phyloP scores from a whole-genome alignment of 2,329 filamentous ascomycete species.

The Epichloe coenophiala region DNA sequence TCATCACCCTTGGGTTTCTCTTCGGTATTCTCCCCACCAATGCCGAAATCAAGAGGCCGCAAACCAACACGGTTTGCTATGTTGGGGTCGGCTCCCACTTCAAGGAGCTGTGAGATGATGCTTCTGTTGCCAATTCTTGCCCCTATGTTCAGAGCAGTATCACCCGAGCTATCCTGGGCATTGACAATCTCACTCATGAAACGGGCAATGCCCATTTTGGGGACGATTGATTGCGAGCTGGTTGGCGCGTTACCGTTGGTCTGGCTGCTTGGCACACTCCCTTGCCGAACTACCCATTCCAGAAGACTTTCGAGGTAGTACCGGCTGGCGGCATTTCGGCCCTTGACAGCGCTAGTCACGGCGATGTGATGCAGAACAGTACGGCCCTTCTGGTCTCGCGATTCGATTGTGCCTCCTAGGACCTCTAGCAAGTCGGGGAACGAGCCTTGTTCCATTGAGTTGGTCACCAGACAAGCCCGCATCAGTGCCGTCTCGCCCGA shows the following conservation, averaged over 20 bases:
- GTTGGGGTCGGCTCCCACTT: slow-evolving; percentile 86
- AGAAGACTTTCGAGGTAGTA: slow-evolving; percentile 93
- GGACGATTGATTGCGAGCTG: slow-evolving; percentile 30
- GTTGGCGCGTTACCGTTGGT: slow-evolving; percentile 21
- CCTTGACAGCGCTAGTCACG: slow-evolving; percentile 88
- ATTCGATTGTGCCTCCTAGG: slow-evolving; percentile 77
- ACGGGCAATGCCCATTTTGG: slow-evolving; percentile 71
- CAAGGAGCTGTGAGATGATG: slow-evolving; percentile 91
- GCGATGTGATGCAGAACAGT: slow-evolving; percentile 95
- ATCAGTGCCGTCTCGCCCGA: slow-evolving; percentile 88
- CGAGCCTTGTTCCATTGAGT: slow-evolving; percentile 80
- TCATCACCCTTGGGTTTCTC: slow-evolving; percentile 31
- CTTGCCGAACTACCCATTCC: slow-evolving; percentile 86
- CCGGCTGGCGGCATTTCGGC: slow-evolving; percentile 77
- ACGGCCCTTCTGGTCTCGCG: slow-evolving; percentile 75
- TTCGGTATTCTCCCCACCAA: slow-evolving; percentile 52
- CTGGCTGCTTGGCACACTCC: slow-evolving; percentile 47
- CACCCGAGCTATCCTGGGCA: slow-evolving; percentile 81
- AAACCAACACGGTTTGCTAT: slow-evolving; percentile 85
- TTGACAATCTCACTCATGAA: slow-evolving; percentile 98
- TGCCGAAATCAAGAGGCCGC: slow-evolving; percentile 85
- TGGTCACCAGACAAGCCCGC: slow-evolving; percentile 83
- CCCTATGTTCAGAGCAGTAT: slow-evolving; percentile 88
- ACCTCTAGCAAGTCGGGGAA: slow-evolving; percentile 87
- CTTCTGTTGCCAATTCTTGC: slow-evolving; percentile 85